Percentiles rank a stretch among this genome's conserved stretches.
Evolutionary conservation across 1,284 basidiomycete species (phyloP).

Genomic region (Fomitopsis schrenkii): DNA sequence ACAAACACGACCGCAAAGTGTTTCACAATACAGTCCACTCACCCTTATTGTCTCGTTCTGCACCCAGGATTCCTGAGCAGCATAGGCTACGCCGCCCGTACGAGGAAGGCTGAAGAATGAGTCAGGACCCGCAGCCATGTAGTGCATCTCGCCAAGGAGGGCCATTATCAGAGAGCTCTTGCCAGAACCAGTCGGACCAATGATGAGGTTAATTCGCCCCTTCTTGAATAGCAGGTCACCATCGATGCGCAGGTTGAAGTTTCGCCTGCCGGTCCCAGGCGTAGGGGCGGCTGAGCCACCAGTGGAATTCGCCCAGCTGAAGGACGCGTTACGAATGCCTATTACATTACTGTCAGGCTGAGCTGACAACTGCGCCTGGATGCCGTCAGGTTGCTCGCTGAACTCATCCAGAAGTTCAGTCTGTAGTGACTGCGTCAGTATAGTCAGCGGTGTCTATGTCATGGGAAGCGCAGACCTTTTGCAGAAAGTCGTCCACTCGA

Average conservation of each 20-base stretch:
- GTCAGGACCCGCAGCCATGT: conserved; percentile 42
- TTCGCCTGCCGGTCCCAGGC: conserved; percentile 24
- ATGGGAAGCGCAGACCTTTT: conserved; percentile 26
- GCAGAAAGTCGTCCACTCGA: conserved; percentile 43
- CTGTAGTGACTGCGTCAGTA: conserved; percentile 15
- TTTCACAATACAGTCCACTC: background rate
- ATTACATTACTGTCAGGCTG: conserved; percentile 23
- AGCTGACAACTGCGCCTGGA: background rate
- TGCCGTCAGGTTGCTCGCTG: conserved; percentile 18
- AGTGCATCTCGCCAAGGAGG: conserved; percentile 63
- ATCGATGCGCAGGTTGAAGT: conserved; percentile 46
- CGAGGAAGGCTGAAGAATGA: conserved; percentile 68
- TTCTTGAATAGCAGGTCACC: conserved; percentile 54
- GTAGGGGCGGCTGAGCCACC: conserved; percentile 18
- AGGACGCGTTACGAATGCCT: conserved; percentile 38
- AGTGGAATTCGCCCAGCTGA: conserved; percentile 34
- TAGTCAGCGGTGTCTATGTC: too few relatives aligned
- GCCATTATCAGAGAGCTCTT: conserved; percentile 52
- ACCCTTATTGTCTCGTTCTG: conserved; percentile 49
- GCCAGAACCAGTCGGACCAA: conserved; percentile 56
- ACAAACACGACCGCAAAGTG: too few relatives aligned
- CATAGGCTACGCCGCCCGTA: conserved; percentile 63
- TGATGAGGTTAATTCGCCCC: conserved; percentile 56
- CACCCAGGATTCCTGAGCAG: conserved; percentile 77
- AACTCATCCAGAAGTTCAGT: conserved; percentile 49